These are phyloP conservation scores for Tilletia indica DNA, from an alignment of 1,284 basidiomycete species.

Conservation along the genomic window DNA sequence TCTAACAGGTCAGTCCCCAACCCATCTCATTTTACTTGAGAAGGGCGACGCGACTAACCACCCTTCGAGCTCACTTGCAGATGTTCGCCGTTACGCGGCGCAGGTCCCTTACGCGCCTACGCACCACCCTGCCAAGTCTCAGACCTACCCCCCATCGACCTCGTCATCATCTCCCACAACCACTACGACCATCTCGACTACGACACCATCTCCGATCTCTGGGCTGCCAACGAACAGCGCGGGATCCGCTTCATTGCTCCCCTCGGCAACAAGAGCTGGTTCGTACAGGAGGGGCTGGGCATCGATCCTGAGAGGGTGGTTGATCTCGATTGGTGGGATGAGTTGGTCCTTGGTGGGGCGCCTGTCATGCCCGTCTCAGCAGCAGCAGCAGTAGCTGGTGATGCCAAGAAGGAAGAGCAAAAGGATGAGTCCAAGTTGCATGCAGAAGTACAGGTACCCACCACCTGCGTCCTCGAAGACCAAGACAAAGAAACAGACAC, in stretches of 20 bases:
- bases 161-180: conserved; percentile 52
- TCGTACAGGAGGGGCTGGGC: conserved; percentile 25
- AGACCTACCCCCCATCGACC: conserved; percentile 45
- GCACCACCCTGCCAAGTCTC: conserved; percentile 39
- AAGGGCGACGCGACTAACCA: no score
- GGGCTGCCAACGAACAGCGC: conserved; percentile 30
- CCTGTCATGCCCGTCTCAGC: conserved; percentile 1
- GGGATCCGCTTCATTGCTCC: conserved; percentile 46
- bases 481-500: neutral
- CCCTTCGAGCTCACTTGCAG: neutral
- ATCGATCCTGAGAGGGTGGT: conserved; percentile 38
- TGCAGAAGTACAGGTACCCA: conserved; percentile 1
- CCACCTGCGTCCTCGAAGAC: neutral
- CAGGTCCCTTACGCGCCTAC: conserved; percentile 43
- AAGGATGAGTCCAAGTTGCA: neutral
- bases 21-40: no score
- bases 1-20: conserved; percentile 25
- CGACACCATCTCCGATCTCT: conserved; percentile 40
- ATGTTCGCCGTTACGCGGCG: conserved; percentile 47
- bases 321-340: conserved; percentile 54
- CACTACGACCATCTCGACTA: conserved; percentile 54
- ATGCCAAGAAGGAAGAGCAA: neutral
- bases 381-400: neutral
- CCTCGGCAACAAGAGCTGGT: conserved; percentile 49
- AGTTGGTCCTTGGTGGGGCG: conserved; percentile 24